phyloP scores from a whole-genome alignment of 208 protist species.

The Borovskyia barvae region DNA sequence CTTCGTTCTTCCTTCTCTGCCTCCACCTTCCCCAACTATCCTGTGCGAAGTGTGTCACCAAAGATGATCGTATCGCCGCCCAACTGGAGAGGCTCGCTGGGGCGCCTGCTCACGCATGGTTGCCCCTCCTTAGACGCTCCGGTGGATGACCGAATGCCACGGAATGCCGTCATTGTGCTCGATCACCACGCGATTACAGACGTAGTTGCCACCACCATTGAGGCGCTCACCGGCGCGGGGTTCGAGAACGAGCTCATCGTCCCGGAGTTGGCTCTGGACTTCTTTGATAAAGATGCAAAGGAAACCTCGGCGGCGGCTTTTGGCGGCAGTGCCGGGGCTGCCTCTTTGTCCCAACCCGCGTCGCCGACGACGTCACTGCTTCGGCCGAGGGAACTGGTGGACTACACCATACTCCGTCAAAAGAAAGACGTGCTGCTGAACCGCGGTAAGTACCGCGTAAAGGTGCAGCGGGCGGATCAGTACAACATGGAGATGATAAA shows the following conservation, averaged over 20 bases:
- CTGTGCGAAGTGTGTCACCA: too few species aligned
- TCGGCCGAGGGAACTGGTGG: slow-evolving; percentile 4
- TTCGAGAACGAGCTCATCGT: slow-evolving; percentile 10
- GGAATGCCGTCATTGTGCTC: slow-evolving; percentile 13
- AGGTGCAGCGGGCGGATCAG: slow-evolving; percentile 28
- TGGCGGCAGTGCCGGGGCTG: not conserved
- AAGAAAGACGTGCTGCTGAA: slow-evolving; percentile 12
- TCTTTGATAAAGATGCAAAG: slow-evolving; percentile 23
- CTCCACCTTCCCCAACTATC: too few species aligned
- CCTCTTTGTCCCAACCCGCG: not conserved
- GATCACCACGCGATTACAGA: slow-evolving; percentile 13
- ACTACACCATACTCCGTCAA: slow-evolving; percentile 14
- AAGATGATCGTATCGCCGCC: too few species aligned
- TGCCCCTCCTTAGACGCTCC: slow-evolving; percentile 7
- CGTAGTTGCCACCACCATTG: slow-evolving; percentile 11
- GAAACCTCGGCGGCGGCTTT: not conserved
- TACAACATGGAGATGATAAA: slow-evolving; percentile 17
- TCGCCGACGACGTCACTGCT: not conserved
- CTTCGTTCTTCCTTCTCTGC: too few species aligned
- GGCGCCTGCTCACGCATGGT: slow-evolving; percentile 4
- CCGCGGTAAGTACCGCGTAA: not conserved
- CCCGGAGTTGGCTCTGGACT: slow-evolving; percentile 26
- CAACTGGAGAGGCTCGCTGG: slow-evolving; percentile 8
- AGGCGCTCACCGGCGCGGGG: slow-evolving; percentile 14
- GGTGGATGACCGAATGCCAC: slow-evolving; percentile 4